A percentile compares a stretch with the other conserved stretches of the same genome.
Conservation (phyloP, 2,329 filamentous ascomycete species). For the Fusarium subtropicale region DNA sequence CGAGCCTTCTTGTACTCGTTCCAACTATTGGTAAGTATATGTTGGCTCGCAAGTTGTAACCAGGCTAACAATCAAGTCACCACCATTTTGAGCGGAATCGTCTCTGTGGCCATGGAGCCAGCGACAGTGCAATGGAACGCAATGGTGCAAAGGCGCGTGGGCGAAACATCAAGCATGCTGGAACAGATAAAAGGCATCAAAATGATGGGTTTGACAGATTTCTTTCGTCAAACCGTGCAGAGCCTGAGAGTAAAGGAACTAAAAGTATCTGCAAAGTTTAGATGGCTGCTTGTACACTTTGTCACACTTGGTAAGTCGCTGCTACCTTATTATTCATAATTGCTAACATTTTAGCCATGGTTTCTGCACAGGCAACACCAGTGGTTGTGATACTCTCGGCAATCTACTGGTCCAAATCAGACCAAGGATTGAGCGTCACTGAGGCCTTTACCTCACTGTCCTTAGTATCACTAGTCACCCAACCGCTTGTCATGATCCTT, state of each 20-base stretch:
- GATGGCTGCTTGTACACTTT: conserved; percentile 51
- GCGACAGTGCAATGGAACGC: conserved; percentile 54
- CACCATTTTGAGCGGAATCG: conserved; percentile 32
- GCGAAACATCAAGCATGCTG: conserved; percentile 55
- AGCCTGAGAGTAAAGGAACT: conserved; percentile 53
- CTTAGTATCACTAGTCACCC: conserved; percentile 50
- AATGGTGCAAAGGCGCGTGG: conserved; percentile 56
- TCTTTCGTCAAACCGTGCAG: conserved; percentile 50
- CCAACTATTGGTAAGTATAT: conserved; percentile 44
- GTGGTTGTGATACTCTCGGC: conserved; percentile 51
- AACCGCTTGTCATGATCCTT: conserved; percentile 51
- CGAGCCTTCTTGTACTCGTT: conserved; percentile 47
- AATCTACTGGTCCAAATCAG: conserved; percentile 50
- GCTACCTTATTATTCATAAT: fast-evolving
- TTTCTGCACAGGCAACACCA: conserved; percentile 49
- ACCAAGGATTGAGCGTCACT: conserved; percentile 48
- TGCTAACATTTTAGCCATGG: conserved; percentile 35
- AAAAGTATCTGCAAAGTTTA: conserved; percentile 53
- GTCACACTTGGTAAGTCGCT: conserved; percentile 46
- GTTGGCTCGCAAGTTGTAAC: fast-evolving
- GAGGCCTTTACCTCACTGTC: conserved; percentile 54
- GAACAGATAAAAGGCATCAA: conserved; percentile 58
- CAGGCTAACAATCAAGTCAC: conserved; percentile 28
- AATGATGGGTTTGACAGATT: conserved; percentile 56
- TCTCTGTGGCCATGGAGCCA: conserved; percentile 48